Evolutionary conservation across 2,329 filamentous ascomycete genomes (phyloP).

Genomic region (Monosporascus sp.): DNA sequence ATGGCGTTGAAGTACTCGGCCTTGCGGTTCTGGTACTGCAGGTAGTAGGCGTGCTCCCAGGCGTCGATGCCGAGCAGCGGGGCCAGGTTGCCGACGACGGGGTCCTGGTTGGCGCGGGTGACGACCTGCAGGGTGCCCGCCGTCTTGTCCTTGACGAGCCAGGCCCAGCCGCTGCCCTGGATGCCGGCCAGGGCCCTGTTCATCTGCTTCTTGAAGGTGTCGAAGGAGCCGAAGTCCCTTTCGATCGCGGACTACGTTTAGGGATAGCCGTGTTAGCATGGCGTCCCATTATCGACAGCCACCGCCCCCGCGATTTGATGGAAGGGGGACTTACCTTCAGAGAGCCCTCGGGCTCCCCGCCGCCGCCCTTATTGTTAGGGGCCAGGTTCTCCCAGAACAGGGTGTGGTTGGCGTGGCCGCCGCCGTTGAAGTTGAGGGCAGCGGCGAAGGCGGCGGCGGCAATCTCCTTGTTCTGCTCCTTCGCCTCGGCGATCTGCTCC

Average conservation of each 20-base stretch:
- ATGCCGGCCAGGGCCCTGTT: slow-evolving; percentile 50
- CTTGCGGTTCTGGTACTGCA: slow-evolving; percentile 74
- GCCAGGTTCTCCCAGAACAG: slow-evolving; percentile 69
- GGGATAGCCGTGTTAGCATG: not conserved
- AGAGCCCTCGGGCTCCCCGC: slow-evolving; percentile 46
- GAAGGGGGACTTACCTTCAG: slow-evolving; percentile 23
- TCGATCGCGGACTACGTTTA: slow-evolving; percentile 45
- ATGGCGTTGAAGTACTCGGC: slow-evolving; percentile 76
- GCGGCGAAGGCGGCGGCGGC: slow-evolving; percentile 25
- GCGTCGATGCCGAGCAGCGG: slow-evolving; percentile 61
- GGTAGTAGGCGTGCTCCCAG: slow-evolving; percentile 58
- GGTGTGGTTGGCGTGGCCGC: slow-evolving; percentile 62
- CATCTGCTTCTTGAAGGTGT: slow-evolving; percentile 49
- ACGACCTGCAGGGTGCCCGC: slow-evolving; percentile 51
- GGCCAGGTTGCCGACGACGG: slow-evolving; percentile 40
- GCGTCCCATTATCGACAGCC: no score
- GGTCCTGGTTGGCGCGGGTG: slow-evolving; percentile 63
- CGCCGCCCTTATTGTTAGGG: slow-evolving; percentile 24
- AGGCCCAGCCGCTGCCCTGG: slow-evolving; percentile 65
- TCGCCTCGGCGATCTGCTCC: slow-evolving; percentile 61
- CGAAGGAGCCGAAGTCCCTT: slow-evolving; percentile 51
- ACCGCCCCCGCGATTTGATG: no score
- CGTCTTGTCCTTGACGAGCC: slow-evolving; percentile 52
- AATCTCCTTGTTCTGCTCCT: slow-evolving; percentile 41
- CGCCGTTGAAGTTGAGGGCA: slow-evolving; percentile 60